Conservation (phyloP, 192 early-diverging fungal genomes). For the Linnemannia elongata region DNA sequence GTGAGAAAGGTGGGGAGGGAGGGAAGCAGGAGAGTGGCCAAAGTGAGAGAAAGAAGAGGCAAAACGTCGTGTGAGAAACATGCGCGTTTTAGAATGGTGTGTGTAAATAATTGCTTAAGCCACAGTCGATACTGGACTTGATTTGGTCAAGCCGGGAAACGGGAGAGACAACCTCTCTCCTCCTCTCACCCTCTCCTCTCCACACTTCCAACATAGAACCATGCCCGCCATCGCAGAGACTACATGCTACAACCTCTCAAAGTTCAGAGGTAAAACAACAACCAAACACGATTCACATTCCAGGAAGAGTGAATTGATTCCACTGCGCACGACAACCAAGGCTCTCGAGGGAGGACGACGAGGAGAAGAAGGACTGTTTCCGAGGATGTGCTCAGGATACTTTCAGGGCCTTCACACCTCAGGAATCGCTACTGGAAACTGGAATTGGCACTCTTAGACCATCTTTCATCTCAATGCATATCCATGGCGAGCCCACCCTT, state of each 20-base stretch:
- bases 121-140: neutral
- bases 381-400: neutral
- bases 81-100: neutral
- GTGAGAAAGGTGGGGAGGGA: neutral
- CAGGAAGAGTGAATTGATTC: too few relatives aligned
- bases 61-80: neutral
- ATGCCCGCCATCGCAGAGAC: constrained; percentile 59
- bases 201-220: constrained; percentile 18
- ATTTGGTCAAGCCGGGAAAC: neutral
- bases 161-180: neutral
- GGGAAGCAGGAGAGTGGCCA: neutral
- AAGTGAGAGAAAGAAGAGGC: neutral
- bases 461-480: neutral
- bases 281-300: too few relatives aligned
- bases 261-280: constrained; percentile 66
- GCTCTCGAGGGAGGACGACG: too few relatives aligned
- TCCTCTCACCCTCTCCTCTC: neutral
- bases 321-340: too few relatives aligned
- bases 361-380: constrained; percentile 2
- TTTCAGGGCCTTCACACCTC: neutral
- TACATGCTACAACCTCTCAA: constrained; percentile 76
- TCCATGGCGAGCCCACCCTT: neutral
- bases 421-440: neutral
- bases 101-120: neutral
- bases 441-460: neutral